Evolutionary conservation across 2,329 filamentous ascomycete genomes (phyloP).

Genomic region (Pseudogymnoascus sp.): DNA sequence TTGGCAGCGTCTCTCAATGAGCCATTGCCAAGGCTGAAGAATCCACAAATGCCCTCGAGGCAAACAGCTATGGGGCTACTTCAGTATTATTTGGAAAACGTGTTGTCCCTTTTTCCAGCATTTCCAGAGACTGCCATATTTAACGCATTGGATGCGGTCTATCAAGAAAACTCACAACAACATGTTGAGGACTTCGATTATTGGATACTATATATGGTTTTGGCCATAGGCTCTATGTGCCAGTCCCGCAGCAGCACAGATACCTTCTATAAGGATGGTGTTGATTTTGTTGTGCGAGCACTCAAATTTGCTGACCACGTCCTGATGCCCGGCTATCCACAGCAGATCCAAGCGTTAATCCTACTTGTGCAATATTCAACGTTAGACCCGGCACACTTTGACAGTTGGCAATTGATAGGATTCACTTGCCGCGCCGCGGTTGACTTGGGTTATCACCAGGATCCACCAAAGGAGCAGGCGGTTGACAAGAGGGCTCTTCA

Average conservation of each 20-base stretch:
- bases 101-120: constrained; percentile 72
- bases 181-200: constrained; percentile 56
- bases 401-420: constrained; percentile 88
- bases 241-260: constrained; percentile 63
- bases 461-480: constrained; percentile 63
- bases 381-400: constrained; percentile 82
- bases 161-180: constrained; percentile 53
- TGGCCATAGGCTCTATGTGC: constrained; percentile 71
- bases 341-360: constrained; percentile 79
- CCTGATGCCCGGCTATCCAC: constrained; percentile 72
- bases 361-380: constrained; percentile 84
- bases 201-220: constrained; percentile 82
- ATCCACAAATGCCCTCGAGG: constrained; percentile 59
- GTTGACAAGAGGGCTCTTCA: constrained; percentile 64
- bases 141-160: constrained; percentile 71
- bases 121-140: constrained; percentile 75
- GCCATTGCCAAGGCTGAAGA: constrained; percentile 52
- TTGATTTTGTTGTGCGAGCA: constrained; percentile 53
- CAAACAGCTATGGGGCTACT: constrained; percentile 60
- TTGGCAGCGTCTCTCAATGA: constrained; percentile 74
- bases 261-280: constrained; percentile 48
- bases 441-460: constrained; percentile 88
- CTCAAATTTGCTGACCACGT: constrained; percentile 73
- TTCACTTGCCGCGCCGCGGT: constrained; percentile 81
- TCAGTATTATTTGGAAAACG: constrained; percentile 75